Percentiles rank a stretch among this genome's conserved stretches.
These are phyloP conservation scores for Microcera coccophila DNA, from an alignment of 2,329 filamentous ascomycete species.

Conservation along the genomic window DNA sequence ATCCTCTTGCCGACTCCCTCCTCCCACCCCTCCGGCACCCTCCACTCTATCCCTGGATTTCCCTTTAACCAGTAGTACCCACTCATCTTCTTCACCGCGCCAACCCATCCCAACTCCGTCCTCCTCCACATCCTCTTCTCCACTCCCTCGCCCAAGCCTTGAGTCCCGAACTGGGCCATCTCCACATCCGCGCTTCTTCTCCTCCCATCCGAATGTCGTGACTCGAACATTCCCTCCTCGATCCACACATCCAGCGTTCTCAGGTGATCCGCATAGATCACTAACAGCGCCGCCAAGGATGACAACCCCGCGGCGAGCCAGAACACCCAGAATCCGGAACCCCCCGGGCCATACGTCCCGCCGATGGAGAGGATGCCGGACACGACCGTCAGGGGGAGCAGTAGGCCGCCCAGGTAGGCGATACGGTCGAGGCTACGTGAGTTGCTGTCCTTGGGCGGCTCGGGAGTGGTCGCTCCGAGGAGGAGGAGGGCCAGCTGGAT, in stretches of 20 bases:
- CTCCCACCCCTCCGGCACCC: constrained; percentile 25
- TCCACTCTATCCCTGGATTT: constrained; percentile 24
- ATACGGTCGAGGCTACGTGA: constrained; percentile 44
- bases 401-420: constrained; percentile 46
- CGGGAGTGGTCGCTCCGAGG: too few species aligned
- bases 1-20: constrained; percentile 13
- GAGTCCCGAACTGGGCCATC: too few species aligned
- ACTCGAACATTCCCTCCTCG: constrained; percentile 29
- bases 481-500: constrained; percentile 17
- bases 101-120: constrained; percentile 44
- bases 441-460: constrained; percentile 28
- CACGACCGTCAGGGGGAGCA: constrained; percentile 47
- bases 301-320: constrained; percentile 43
- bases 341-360: constrained; percentile 41
- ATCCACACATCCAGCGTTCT: constrained; percentile 46
- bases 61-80: constrained; percentile 32
- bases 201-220: constrained; percentile 11
- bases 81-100: constrained; percentile 42
- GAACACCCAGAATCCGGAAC: constrained; percentile 44
- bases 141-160: constrained; percentile 26
- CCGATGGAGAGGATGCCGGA: constrained; percentile 47
- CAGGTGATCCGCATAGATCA: constrained; percentile 49
- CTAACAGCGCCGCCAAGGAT: constrained; percentile 35
- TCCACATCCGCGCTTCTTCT: constrained; percentile 21
- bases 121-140: constrained; percentile 42